phyloP scores from a whole-genome alignment of 78 protist species.

The Tieghemostelium lacteum region DNA sequence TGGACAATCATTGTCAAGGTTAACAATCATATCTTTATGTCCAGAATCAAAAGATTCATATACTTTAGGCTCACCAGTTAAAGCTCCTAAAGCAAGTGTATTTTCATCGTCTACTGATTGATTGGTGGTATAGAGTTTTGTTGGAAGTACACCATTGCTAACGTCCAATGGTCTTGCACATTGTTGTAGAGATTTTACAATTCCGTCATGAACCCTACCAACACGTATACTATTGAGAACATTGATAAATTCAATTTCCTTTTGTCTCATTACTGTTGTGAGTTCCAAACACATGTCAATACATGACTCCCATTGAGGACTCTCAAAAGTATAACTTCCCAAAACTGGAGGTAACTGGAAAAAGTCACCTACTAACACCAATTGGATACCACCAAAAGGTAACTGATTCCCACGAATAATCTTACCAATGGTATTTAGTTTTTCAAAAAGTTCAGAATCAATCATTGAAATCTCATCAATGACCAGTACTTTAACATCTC shows the following conservation, averaged over 20 bases:
- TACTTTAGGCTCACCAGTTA: constrained; percentile 13
- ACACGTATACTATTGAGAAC: constrained; percentile 27
- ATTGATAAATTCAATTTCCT: constrained; percentile 31
- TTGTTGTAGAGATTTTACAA: background rate
- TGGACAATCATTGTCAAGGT: constrained; percentile 56
- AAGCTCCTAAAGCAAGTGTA: background rate
- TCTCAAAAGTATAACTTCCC: constrained; percentile 66
- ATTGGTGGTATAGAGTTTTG: constrained; percentile 60
- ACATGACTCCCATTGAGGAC: constrained; percentile 30
- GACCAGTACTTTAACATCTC: constrained; percentile 70
- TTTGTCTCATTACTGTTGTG: constrained; percentile 67
- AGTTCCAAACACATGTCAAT: constrained; percentile 24
- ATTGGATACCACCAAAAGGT: constrained; percentile 93
- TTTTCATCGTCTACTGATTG: constrained; percentile 56
- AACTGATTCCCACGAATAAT: constrained; percentile 34
- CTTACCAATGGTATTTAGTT: constrained; percentile 64
- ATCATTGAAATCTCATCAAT: constrained; percentile 95
- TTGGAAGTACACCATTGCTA: constrained; percentile 71
- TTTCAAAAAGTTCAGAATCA: constrained; percentile 83
- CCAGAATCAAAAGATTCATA: constrained; percentile 47
- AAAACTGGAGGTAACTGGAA: constrained; percentile 93
- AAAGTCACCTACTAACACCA: constrained; percentile 91
- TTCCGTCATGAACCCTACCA: background rate
- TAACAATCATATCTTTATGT: constrained; percentile 17
- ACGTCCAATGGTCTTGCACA: constrained; percentile 45